These are phyloP conservation scores for Auxenochlorella pyrenoidosa DNA, from an alignment of 139 green algal species.

Conservation along the genomic window DNA sequence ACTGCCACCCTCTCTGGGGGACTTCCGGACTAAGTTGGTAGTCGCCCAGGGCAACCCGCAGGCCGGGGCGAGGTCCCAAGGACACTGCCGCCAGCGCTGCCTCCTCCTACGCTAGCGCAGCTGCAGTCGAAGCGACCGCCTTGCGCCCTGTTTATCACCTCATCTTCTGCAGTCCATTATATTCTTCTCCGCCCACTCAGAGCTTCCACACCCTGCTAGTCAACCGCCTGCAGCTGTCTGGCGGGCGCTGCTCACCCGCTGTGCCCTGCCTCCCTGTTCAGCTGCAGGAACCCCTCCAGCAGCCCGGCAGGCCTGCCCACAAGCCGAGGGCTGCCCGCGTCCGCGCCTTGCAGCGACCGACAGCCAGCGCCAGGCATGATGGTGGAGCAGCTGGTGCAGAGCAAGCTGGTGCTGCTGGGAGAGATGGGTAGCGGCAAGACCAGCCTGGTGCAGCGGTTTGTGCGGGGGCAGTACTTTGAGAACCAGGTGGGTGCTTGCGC, in stretches of 20 bases:
- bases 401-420: conserved; percentile 94
- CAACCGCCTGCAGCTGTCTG: too few species aligned
- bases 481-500: conserved; percentile 83
- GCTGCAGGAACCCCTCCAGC: neutral
- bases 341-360: neutral
- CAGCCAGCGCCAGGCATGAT: neutral
- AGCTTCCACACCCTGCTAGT: too few species aligned
- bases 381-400: conserved; percentile 52
- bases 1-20: too few species aligned
- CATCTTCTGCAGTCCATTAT: too few species aligned
- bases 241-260: neutral
- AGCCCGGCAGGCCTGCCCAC: neutral
- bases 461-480: conserved; percentile 98
- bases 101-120: too few species aligned
- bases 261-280: neutral
- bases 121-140: too few species aligned
- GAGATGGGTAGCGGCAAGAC: conserved; percentile 98
- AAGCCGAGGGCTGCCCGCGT: neutral
- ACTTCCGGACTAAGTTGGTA: too few species aligned
- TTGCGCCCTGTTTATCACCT: too few species aligned
- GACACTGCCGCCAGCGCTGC: too few species aligned
- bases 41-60: too few species aligned
- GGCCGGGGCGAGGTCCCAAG: too few species aligned
- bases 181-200: too few species aligned
- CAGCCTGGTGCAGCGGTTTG: conserved; percentile 94